phyloP scores from a whole-genome alignment of 1,284 basidiomycete species.

The Melampsora larici-populina region DNA sequence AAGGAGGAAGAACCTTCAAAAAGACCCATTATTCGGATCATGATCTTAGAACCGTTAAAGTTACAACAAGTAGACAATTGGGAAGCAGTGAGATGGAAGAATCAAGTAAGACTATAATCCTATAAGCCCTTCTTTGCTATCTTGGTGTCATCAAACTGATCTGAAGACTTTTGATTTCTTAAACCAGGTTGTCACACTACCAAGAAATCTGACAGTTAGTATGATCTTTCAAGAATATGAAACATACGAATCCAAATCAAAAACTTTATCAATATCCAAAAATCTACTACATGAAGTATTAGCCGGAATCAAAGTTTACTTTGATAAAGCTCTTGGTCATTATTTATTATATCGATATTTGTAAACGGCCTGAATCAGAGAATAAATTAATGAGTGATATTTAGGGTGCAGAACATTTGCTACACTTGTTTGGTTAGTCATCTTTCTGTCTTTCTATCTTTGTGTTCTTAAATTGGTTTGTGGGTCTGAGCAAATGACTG shows the following conservation, averaged over 20 bases:
- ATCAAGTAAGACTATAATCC: constrained; percentile 61
- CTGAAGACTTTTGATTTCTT: not conserved
- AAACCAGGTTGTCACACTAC: constrained; percentile 74
- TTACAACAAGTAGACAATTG: constrained; percentile 91
- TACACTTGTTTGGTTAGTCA: constrained; percentile 80
- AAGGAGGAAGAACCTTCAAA: constrained; percentile 61
- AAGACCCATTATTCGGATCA: constrained; percentile 84
- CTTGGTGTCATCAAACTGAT: not conserved
- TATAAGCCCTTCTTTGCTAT: not conserved
- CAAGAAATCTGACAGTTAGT: constrained; percentile 74
- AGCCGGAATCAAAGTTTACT: constrained; percentile 86
- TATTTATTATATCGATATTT: constrained; percentile 89
- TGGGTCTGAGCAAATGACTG: not conserved
- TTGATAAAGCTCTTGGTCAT: constrained; percentile 82
- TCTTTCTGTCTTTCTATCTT: not conserved
- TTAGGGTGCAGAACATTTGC: constrained; percentile 90
- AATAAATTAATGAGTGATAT: constrained; percentile 67
- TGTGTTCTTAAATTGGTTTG: not conserved
- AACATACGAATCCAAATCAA: constrained; percentile 57
- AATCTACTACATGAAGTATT: constrained; percentile 69
- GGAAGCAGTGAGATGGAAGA: constrained; percentile 94
- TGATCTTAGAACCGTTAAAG: constrained; percentile 83
- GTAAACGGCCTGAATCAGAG: constrained; percentile 71
- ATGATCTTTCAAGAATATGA: constrained; percentile 77
- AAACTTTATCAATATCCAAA: constrained; percentile 19